Evolutionary conservation across 208 protist genomes (phyloP).

Genomic region (Acanthamoeba sp.): DNA sequence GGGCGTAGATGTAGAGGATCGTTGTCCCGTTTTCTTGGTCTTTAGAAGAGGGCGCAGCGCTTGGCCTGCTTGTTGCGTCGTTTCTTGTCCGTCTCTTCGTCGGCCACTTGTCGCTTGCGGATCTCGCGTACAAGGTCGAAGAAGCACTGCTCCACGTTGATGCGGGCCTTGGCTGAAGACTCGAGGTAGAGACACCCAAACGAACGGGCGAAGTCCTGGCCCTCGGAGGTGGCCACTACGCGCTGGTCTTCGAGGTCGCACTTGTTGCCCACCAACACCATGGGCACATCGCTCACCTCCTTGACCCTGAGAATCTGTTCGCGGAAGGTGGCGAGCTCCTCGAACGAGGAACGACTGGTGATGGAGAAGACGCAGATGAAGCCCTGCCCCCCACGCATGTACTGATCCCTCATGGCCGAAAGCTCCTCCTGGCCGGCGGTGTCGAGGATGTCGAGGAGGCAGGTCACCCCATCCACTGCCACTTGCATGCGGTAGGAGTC

Average conservation of each 20-base stretch:
- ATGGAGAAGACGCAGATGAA: conserved; percentile 85
- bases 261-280: conserved; percentile 89
- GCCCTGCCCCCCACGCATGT: conserved; percentile 79
- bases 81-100: neutral
- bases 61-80: neutral
- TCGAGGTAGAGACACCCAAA: conserved; percentile 81
- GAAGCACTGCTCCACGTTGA: conserved; percentile 83
- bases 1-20: too few relatives aligned
- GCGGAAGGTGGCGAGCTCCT: conserved; percentile 74
- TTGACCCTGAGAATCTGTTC: conserved; percentile 86
- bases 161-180: conserved; percentile 80
- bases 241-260: conserved; percentile 80
- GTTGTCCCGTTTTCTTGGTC: too few relatives aligned
- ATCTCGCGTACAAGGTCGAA: conserved; percentile 80
- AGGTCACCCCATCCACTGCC: conserved; percentile 85
- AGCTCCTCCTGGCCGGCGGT: conserved; percentile 90
- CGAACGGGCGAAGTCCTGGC: conserved; percentile 69
- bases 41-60: neutral
- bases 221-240: conserved; percentile 72
- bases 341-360: conserved; percentile 77
- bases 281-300: conserved; percentile 84
- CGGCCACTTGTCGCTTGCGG: conserved; percentile 4
- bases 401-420: conserved; percentile 67
- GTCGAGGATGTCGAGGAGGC: conserved; percentile 88
- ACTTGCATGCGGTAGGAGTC: conserved; percentile 85